phyloP scores from a whole-genome alignment of 73 alveolate species.

The Paraurostyla sp. region DNA sequence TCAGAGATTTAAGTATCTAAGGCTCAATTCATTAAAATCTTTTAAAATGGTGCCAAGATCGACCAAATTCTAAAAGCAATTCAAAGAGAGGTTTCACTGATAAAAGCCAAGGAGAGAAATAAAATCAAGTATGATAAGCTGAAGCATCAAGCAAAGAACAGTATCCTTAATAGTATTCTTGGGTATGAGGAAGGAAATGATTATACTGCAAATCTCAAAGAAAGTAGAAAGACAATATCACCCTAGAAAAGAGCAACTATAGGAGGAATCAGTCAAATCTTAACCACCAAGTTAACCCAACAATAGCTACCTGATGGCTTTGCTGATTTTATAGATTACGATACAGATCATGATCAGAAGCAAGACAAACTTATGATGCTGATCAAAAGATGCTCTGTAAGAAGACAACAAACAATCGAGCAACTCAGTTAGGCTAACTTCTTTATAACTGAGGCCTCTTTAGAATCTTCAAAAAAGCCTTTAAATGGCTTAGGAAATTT shows the following conservation, averaged over 20 bases:
- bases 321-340: slow-evolving; percentile 15
- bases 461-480: too few species aligned
- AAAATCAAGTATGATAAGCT: neutral
- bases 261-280: neutral
- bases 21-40: neutral
- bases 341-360: neutral
- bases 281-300: slow-evolving; percentile 5
- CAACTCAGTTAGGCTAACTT: neutral
- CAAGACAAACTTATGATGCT: neutral
- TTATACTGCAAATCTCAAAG: neutral
- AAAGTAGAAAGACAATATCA: neutral
- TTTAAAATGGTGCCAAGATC: neutral
- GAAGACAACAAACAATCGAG: neutral
- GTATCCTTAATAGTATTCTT: neutral
- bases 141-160: neutral
- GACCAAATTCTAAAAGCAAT: neutral
- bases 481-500: too few species aligned
- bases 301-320: too few species aligned
- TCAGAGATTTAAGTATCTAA: neutral
- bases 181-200: neutral
- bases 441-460: too few species aligned
- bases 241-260: slow-evolving; percentile 42
- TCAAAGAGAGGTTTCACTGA: neutral
- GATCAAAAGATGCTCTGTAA: neutral
- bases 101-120: neutral